Percentiles rank a stretch among this genome's conserved stretches.
These are phyloP conservation scores for Candida tallmaniae DNA, from an alignment of 805 yeast genomes.

Conservation along the genomic window DNA sequence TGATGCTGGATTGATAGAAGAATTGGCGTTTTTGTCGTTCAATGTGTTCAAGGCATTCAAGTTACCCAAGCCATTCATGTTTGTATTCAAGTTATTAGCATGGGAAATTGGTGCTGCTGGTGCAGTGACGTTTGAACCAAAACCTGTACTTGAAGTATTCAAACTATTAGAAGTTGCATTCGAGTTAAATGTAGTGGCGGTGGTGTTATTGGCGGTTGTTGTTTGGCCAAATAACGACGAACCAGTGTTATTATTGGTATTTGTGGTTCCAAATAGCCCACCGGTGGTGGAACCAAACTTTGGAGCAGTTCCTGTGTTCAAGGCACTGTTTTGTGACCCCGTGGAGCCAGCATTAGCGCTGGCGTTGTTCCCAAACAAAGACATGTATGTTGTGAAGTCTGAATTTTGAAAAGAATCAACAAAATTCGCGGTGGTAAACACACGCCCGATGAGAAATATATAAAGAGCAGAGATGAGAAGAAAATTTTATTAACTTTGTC, in stretches of 20 bases:
- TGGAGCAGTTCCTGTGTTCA: neutral
- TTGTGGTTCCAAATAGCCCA: slow-evolving; percentile 4
- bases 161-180: too few relatives aligned
- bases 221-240: too few relatives aligned
- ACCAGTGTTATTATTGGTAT: slow-evolving; percentile 2
- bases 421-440: too few relatives aligned
- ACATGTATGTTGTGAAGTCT: too few relatives aligned
- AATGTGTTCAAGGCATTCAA: neutral
- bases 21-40: neutral
- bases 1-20: neutral
- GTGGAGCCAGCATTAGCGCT: neutral
- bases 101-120: neutral
- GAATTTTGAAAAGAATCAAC: too few relatives aligned
- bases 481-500: slow-evolving; percentile 47
- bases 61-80: neutral
- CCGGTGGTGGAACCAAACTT: neutral
- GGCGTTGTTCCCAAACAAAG: too few relatives aligned
- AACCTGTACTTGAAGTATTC: too few relatives aligned
- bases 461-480: neutral
- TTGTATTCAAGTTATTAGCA: neutral
- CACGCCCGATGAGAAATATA: too few relatives aligned
- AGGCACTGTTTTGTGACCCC: neutral
- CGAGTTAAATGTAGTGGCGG: too few relatives aligned
- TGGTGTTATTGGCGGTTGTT: too few relatives aligned
- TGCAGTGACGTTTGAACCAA: too few relatives aligned